Evolutionary conservation across 1,284 basidiomycete species (phyloP), one percentile per base, ranked within the genome.

Genomic region (Microbotryum scabiosae): DNA sequence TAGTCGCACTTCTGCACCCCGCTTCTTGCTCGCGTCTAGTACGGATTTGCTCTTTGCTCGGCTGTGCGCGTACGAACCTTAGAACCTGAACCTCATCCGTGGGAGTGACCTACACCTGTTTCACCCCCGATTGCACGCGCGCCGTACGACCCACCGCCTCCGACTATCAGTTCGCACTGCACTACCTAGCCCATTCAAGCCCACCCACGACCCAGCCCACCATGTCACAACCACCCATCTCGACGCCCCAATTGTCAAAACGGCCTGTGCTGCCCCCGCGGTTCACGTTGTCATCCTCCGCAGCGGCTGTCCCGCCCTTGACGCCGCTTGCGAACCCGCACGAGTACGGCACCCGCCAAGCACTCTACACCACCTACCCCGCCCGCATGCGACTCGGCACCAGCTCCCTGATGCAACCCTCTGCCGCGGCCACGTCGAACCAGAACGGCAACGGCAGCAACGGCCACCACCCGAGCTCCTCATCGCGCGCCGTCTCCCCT

Each of bases 351-450:
- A 52, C 30, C 28, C 57, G 62, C 46, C 94, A 97, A 74, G 91
- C 88, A 0, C 76, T 85, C 23, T 82, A 84, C 65, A 87, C 89
- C 1, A 88, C 90, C 1, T 97, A 96, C 75, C 80, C 91, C 0
- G 88, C 92, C 6, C 84, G 93, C n/a, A 78, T 97, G 59, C 84
- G 88, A n/a, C 93, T 92, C 0, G 94, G 94, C 28, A 82, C 87
- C 7, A 88, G 90, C 1, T 84, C 89, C 3, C 82, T 98, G 64
- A 82, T 97, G 75, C 94, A 98, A 73, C 92, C 93, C n/a, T 26
- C 74, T 75, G 69, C 61, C 5, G 66, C 61, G 48, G 59, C 57
- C 18, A 57, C 57, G 18, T 54, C 58, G 44, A 16, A 28, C 32
- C 25, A 23, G 9, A 18, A 51, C 55, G 21, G 26, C 49, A 47